These are phyloP conservation scores for Lotus japonicus DNA, from an alignment of 306 rosid genomes.

Conservation along the genomic window DNA sequence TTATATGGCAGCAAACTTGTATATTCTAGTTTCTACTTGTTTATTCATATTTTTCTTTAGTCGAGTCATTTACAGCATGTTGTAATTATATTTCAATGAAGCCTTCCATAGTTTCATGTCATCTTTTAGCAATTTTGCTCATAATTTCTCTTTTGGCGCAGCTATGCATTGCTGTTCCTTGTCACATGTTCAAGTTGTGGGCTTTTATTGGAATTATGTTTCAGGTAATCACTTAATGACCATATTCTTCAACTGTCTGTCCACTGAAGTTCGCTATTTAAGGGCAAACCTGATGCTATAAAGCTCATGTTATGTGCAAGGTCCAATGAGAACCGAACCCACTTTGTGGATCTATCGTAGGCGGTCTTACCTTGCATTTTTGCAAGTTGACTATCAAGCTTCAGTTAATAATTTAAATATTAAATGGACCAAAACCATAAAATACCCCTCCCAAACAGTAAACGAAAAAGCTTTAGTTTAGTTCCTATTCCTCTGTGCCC, in stretches of 20 bases:
- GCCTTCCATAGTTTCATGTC: neutral
- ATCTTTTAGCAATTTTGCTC: neutral
- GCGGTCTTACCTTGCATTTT: too few species aligned
- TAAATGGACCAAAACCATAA: neutral
- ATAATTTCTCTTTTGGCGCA: slow-evolving; percentile 31
- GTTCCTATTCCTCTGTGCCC: neutral
- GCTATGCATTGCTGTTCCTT: slow-evolving; percentile 96
- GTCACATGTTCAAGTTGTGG: slow-evolving; percentile 91
- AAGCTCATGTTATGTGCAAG: too few species aligned
- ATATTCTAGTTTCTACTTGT: neutral
- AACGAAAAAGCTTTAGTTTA: neutral
- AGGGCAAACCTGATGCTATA: too few species aligned
- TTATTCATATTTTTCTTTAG: neutral
- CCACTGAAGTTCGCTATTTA: neutral
- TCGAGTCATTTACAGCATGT: slow-evolving; percentile 1
- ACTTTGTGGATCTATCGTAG: too few species aligned
- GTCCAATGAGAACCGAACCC: too few species aligned
- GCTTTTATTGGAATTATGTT: slow-evolving; percentile 88
- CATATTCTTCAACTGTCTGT: neutral
- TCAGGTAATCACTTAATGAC: slow-evolving; percentile 47
- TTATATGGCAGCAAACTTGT: neutral
- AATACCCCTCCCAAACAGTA: neutral
- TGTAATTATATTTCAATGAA: neutral
- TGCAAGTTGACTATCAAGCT: too few species aligned
- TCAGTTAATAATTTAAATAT: neutral